Evolutionary conservation across 306 rosid genomes (phyloP), one percentile per base, ranked within the genome.

Genomic region (Quercus ilex): DNA sequence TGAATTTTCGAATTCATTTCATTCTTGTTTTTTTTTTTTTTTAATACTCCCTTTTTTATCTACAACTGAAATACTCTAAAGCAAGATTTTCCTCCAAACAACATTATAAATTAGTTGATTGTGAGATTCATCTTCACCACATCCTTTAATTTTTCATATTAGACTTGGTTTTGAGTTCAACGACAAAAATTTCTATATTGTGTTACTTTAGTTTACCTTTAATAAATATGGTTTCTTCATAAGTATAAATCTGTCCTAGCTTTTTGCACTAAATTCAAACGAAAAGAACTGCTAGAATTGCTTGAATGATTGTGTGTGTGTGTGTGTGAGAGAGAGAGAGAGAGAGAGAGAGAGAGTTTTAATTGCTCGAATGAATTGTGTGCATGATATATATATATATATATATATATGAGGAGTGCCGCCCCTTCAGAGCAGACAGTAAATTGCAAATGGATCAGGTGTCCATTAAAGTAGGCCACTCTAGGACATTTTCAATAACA

Each of bases 221-320:
- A 78, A 65, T 55, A 79, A 71, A 73, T 76, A 12, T 62, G 71
- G 73, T 78, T 87, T 62, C 21, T 35, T 19, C 26, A 41, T 46
- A 49, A 75, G 76, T 55, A 60, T 68, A 55, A 73, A 31, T 76
- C 65, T 77, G 18, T 74, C 72, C 58, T 55, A 17, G 71, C 55
- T 77, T 78, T 28, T 35, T 46, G 25, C 18, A 76, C 74, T 71
- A n/a, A 55, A 35, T 64, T 17, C 43, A 31, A 9, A 20, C 71
- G 2, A n/a, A n/a, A 6, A 31, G 70, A 67, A 67, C n/a, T 67
- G 26, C n/a, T 1, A 14, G 72, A 33, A 18, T 31, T 67, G 43
- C 72, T 31, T 64, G 28, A 64, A 67, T 41, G 46, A 41, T 41
- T 38, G 7, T 38, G 2, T 41, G 46, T 41, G 46, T 41, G 46